Percentiles rank a stretch among this genome's conserved stretches.
Evolutionary conservation across 192 early-diverging fungal genomes (phyloP).

Genomic region (Allomyces javanicus): DNA sequence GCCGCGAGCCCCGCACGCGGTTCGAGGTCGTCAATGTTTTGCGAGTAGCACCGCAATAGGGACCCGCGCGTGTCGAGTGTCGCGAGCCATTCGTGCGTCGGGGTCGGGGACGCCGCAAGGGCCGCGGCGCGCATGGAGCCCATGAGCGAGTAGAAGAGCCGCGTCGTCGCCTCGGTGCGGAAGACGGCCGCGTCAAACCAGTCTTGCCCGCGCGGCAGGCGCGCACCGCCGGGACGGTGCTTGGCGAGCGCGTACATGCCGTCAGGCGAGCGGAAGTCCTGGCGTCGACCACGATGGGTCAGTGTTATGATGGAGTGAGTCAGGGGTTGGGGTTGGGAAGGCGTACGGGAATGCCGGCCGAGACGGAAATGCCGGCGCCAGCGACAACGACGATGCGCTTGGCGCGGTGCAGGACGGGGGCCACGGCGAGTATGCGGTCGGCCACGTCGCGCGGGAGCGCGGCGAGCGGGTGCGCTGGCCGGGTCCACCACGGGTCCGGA

Average conservation of each 20-base stretch:
- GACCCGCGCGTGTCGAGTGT: constrained; percentile 50
- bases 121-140: constrained; percentile 59
- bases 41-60: constrained; percentile 81
- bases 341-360: constrained; percentile 65
- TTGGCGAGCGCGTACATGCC: constrained; percentile 73
- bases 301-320: too few species aligned
- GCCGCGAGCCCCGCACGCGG: constrained; percentile 34
- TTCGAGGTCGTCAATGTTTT: constrained; percentile 92
- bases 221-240: constrained; percentile 43
- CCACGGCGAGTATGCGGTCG: not conserved
- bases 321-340: not conserved
- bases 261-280: constrained; percentile 68
- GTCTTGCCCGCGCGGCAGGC: constrained; percentile 44
- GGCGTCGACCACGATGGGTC: too few species aligned
- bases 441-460: too few species aligned
- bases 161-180: constrained; percentile 34
- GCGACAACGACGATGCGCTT: constrained; percentile 47
- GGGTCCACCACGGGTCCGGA: too few species aligned
- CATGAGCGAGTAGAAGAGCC: constrained; percentile 65
- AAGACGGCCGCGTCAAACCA: constrained; percentile 73
- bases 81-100: constrained; percentile 72
- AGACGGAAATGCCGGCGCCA: constrained; percentile 76
- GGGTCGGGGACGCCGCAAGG: constrained; percentile 50
- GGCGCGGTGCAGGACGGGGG: not conserved
- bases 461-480: too few species aligned